Evolutionary conservation across 495 filamentous ascomycete species (phyloP).

Genomic region (Trichoderma asperelloides): DNA sequence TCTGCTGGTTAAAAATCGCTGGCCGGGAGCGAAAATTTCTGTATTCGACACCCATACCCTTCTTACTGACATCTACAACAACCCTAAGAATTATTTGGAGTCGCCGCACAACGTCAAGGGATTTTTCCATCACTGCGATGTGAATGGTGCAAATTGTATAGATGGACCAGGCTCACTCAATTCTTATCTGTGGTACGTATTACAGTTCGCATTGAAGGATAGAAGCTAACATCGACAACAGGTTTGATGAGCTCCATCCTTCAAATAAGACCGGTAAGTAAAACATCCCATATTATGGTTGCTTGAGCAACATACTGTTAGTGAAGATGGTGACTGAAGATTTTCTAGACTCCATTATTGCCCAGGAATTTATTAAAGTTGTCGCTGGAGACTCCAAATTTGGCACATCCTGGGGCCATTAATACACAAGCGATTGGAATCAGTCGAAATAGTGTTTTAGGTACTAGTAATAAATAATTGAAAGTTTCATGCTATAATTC

Average conservation of each 20-base stretch:
- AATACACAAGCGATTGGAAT: neutral
- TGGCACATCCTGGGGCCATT: neutral
- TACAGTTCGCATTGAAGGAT: constrained; percentile 52
- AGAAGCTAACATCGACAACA: constrained; percentile 10
- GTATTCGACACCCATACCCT: constrained; percentile 57
- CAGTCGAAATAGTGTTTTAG: neutral
- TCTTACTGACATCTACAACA: constrained; percentile 52
- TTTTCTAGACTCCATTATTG: neutral
- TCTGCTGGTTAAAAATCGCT: constrained; percentile 40
- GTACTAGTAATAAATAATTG: neutral
- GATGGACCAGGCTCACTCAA: constrained; percentile 20
- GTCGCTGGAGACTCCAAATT: constrained; percentile 1
- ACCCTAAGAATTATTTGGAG: constrained; percentile 50
- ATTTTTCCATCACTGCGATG: constrained; percentile 42
- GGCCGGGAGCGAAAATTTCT: constrained; percentile 51
- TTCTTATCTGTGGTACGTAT: constrained; percentile 48
- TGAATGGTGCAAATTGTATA: constrained; percentile 24
- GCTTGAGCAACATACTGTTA: neutral
- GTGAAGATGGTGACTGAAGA: neutral
- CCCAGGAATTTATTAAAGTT: neutral
- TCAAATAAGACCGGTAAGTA: constrained; percentile 45
- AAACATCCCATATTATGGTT: neutral
- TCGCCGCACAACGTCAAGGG: constrained; percentile 55
- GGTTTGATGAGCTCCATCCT: constrained; percentile 60
- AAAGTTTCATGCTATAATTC: neutral